Evolutionary conservation across 2,329 filamentous ascomycete species (phyloP).

Genomic region (Aspergillus caelatus): DNA sequence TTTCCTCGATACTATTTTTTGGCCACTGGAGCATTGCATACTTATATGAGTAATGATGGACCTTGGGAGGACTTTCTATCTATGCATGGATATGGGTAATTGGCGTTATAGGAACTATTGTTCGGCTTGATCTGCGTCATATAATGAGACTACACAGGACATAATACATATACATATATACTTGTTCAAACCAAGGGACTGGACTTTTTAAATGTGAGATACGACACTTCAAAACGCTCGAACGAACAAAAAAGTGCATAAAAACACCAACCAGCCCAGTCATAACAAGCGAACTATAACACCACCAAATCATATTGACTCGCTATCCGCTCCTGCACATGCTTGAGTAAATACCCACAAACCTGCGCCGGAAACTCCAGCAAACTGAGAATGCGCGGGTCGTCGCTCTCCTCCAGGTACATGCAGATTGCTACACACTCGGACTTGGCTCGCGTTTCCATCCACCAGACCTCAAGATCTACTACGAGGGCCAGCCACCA

Average conservation of each 20-base stretch:
- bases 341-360: slow-evolving; percentile 35
- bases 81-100: slow-evolving; percentile 5
- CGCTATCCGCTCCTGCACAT: slow-evolving; percentile 23
- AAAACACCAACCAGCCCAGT: not conserved
- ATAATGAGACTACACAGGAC: not conserved
- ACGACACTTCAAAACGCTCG: not conserved
- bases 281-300: not conserved
- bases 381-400: slow-evolving; percentile 31
- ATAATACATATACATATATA: slow-evolving; percentile 3
- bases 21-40: not conserved
- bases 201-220: not conserved
- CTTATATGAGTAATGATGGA: not conserved
- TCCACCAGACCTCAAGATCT: slow-evolving; percentile 31
- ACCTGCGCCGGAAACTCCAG: slow-evolving; percentile 37
- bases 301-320: not conserved
- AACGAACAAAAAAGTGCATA: not conserved
- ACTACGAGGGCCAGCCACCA: slow-evolving; percentile 38
- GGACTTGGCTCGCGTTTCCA: slow-evolving; percentile 32
- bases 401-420: slow-evolving; percentile 34
- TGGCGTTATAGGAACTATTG: not conserved
- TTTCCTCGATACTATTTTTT: not conserved
- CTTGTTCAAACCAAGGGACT: not conserved
- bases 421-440: slow-evolving; percentile 43
- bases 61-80: not conserved
- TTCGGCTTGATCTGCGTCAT: not conserved